phyloP scores from a whole-genome alignment of 352 stramenopile species.

The Pythium folliculosum region DNA sequence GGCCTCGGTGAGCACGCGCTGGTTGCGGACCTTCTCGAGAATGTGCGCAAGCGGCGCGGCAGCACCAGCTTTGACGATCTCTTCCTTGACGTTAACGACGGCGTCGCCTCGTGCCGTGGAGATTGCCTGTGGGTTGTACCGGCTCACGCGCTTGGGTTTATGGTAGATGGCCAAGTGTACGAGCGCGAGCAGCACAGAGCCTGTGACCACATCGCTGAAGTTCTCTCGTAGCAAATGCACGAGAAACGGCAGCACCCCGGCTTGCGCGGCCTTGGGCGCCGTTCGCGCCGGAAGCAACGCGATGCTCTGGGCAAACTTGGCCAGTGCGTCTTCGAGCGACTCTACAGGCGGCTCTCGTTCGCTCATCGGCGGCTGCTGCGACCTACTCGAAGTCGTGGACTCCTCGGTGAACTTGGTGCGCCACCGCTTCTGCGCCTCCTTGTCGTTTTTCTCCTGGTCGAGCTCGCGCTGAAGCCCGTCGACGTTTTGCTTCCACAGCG shows the following conservation, averaged over 20 bases:
- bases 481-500: slow-evolving; percentile 43
- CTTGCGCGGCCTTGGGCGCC: slow-evolving; percentile 46
- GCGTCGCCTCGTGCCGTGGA: slow-evolving; percentile 7
- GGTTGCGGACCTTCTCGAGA: slow-evolving; percentile 47
- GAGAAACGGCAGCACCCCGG: slow-evolving; percentile 65
- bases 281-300: slow-evolving; percentile 55
- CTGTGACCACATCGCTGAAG: slow-evolving; percentile 57
- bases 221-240: slow-evolving; percentile 56
- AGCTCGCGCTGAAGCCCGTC: slow-evolving; percentile 46
- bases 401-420: slow-evolving; percentile 44
- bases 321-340: slow-evolving; percentile 57
- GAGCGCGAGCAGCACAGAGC: slow-evolving; percentile 68
- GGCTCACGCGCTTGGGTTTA: slow-evolving; percentile 30
- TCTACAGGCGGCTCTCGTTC: slow-evolving; percentile 24
- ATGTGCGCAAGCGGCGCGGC: slow-evolving; percentile 52
- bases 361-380: too few species aligned
- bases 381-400: background rate
- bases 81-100: slow-evolving; percentile 45
- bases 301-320: slow-evolving; percentile 71
- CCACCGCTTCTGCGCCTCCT: slow-evolving; percentile 68
- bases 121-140: slow-evolving; percentile 11
- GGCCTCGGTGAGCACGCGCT: slow-evolving; percentile 57
- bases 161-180: slow-evolving; percentile 66
- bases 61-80: slow-evolving; percentile 62
- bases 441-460: slow-evolving; percentile 65